Evolutionary conservation across 441 rosid genomes (phyloP), one percentile per base, ranked within the genome.

Genomic region (Populus hybrid): DNA sequence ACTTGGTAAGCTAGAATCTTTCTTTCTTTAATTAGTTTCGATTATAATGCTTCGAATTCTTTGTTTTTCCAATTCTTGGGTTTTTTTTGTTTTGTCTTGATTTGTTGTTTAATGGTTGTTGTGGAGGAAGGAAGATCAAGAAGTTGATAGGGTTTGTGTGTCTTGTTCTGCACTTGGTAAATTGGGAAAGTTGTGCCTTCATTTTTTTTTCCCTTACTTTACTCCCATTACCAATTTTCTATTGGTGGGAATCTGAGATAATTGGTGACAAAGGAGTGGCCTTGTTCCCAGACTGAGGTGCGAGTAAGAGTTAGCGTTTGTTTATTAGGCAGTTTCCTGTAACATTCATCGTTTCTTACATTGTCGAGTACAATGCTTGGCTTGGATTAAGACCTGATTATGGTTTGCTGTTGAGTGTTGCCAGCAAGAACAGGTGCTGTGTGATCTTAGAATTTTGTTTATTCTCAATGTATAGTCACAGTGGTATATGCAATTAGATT

Each of bases 1-100:
- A 87, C 68, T 77, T 73, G 87, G 99, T 89, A 66, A 81, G 74
- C 67, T 32, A 5, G 6, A 14, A 14, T 46, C 12, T 46, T 14
- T 46, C 5, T 46, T 12, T 63, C 57, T 0, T 38, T 64, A 65
- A 63, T 18, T 67, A 69, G 11, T 18, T 34, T 7, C 32, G 12
- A 10, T 77, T 16, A 24, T 38, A 16, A 3, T 26, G 6, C 67
- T 23, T 57, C 18, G 12, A 46, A 46, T 4, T 46, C 57, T 57
- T 12, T 20, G 54, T 42, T 42, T 75, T 16, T 18, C 16, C 64
- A 74, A 34, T 73, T 46, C 18, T 46, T 46, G 7, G 54, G 18
- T 14, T 46, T 46, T 6, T 46, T 5, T 4, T 67, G 16, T 18
- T 63, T 71, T 42, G 32, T 23, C 59, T 75, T 20, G 73, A 70